A percentile compares a stretch with the other conserved stretches of the same genome.
Conservation (phyloP, 2,329 filamentous ascomycete genomes). For the Fusarium devonianum region DNA sequence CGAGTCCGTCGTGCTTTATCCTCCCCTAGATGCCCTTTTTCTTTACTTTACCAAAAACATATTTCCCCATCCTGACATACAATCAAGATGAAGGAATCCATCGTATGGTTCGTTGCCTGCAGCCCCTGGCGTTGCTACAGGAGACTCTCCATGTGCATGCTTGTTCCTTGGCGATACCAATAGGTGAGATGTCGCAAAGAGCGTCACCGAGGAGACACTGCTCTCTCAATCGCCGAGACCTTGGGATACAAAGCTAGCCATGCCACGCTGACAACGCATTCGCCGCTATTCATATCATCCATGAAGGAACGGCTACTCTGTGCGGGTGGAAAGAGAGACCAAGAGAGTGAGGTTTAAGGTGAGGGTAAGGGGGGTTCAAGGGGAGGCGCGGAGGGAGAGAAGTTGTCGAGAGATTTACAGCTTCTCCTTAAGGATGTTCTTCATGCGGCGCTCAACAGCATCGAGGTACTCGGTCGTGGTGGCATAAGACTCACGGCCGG, state of each 20-base stretch:
- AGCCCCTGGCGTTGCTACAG: conserved; percentile 25
- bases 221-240: conserved; percentile 10
- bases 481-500: conserved; percentile 82
- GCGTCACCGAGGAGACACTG: conserved; percentile 4
- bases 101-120: conserved; percentile 34
- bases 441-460: conserved; percentile 90
- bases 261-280: conserved; percentile 21
- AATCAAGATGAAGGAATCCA: conserved; percentile 32
- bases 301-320: conserved; percentile 25
- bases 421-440: conserved; percentile 80
- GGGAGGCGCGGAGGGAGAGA: conserved; percentile 10
- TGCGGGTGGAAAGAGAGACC: conserved; percentile 21
- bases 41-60: conserved; percentile 32
- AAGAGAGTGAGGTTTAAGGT: conserved; percentile 19
- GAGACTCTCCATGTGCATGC: conserved; percentile 27
- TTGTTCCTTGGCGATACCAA: conserved; percentile 27
- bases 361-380: conserved; percentile 6
- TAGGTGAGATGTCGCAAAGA: conserved; percentile 11
- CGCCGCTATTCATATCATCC: conserved; percentile 18
- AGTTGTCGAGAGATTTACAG: conserved; percentile 55
- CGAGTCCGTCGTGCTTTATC: conserved; percentile 20
- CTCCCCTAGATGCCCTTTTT: conserved; percentile 26
- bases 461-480: conserved; percentile 91
- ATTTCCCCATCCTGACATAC: conserved; percentile 27
- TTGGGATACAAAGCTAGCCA: conserved; percentile 21